These are phyloP conservation scores for Pyrenophora seminiperda DNA, from an alignment of 2,329 filamentous ascomycete species.

Conservation along the genomic window DNA sequence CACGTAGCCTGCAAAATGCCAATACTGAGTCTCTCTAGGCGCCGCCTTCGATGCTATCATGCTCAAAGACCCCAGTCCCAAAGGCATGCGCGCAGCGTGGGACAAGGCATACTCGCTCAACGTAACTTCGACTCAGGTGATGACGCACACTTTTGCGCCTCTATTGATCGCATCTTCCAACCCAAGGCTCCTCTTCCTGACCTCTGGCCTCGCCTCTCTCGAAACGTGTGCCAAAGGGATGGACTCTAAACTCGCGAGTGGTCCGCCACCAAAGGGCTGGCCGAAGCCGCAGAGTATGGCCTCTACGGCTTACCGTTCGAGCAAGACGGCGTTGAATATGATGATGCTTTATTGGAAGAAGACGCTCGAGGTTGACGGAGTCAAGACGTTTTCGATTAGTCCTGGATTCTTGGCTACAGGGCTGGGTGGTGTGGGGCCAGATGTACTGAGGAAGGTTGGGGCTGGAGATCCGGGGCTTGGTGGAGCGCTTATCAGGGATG, in stretches of 20 bases:
- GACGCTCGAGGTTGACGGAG: conserved; percentile 51
- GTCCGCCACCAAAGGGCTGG: conserved; percentile 51
- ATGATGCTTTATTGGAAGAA: conserved; percentile 56
- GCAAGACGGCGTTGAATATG: conserved; percentile 57
- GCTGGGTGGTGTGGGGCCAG: conserved; percentile 44
- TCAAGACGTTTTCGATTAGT: conserved; percentile 55
- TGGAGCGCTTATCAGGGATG: conserved; percentile 46
- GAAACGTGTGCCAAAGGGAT: conserved; percentile 33
- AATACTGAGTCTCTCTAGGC: too few relatives aligned
- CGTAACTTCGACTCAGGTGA: conserved; percentile 47
- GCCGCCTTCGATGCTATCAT: conserved; percentile 52
- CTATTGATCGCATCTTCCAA: conserved; percentile 45
- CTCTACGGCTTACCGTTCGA: conserved; percentile 47
- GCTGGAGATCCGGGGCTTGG: conserved; percentile 46
- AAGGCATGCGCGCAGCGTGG: conserved; percentile 46
- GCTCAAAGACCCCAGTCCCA: conserved; percentile 24
- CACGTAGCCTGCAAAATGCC: too few relatives aligned
- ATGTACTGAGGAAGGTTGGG: conserved; percentile 46
- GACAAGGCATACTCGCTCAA: conserved; percentile 48
- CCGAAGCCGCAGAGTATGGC: conserved; percentile 47
- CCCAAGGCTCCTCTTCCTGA: conserved; percentile 49
- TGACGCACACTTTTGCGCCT: conserved; percentile 45
- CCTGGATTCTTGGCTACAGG: conserved; percentile 56
- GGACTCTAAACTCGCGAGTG: conserved; percentile 30
- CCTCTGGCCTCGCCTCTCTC: conserved; percentile 51